phyloP scores from a whole-genome alignment of 257 asterid species.

The Nemophila menziesii region DNA sequence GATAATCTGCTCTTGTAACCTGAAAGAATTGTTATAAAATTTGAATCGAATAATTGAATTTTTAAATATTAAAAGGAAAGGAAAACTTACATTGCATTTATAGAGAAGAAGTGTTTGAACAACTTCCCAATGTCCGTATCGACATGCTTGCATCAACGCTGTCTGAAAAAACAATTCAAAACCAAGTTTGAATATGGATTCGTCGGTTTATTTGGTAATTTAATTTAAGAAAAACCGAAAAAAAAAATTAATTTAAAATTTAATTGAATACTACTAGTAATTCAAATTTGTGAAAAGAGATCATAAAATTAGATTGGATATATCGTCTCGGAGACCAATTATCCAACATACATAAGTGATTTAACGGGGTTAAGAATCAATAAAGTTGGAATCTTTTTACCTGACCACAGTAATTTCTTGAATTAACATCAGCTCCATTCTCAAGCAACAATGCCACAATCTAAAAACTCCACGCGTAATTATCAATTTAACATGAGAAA shows the following conservation, averaged over 20 bases:
- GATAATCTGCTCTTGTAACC: slow-evolving; percentile 82
- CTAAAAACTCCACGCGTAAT: slow-evolving; percentile 18
- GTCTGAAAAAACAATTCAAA: slow-evolving; percentile 35
- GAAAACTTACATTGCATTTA: slow-evolving; percentile 55
- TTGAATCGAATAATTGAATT: too few relatives aligned
- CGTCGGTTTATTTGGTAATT: too few relatives aligned
- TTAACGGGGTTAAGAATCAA: neutral
- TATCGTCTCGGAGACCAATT: neutral
- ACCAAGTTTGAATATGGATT: too few relatives aligned
- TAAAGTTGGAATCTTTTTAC: slow-evolving; percentile 15
- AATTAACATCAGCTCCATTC: slow-evolving; percentile 78
- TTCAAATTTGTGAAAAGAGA: neutral
- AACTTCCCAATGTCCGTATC: slow-evolving; percentile 82
- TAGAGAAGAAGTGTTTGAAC: slow-evolving; percentile 77
- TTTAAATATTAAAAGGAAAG: neutral
- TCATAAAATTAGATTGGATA: neutral
- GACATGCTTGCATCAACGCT: slow-evolving; percentile 77
- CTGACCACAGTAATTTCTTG: slow-evolving; percentile 61
- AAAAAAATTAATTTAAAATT: too few relatives aligned
- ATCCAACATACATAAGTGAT: neutral
- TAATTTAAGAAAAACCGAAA: too few relatives aligned
- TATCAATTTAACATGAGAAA: neutral
- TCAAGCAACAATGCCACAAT: slow-evolving; percentile 75
- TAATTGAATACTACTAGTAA: neutral
- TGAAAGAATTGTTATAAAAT: slow-evolving; percentile 13